These are phyloP conservation scores for Thermomyces lanuginosus DNA, from an alignment of 2,329 filamentous ascomycete genomes.

Conservation along the genomic window DNA sequence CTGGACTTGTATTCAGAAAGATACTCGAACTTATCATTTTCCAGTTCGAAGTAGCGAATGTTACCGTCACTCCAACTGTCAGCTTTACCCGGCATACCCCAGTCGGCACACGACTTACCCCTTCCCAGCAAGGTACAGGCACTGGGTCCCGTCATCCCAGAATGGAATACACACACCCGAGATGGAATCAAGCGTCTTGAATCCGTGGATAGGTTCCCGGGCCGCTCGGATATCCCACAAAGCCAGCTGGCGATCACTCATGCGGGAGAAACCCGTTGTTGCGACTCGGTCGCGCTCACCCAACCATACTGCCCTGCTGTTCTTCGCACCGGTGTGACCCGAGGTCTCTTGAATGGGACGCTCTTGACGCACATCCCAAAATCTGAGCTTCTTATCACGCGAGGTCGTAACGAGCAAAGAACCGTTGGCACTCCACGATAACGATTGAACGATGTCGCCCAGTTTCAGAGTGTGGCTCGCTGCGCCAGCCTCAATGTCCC, in stretches of 20 bases:
- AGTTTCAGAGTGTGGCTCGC: constrained; percentile 64
- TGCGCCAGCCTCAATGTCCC: constrained; percentile 74
- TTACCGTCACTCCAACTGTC: constrained; percentile 61
- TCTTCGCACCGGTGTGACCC: constrained; percentile 89
- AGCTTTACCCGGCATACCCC: too few species aligned
- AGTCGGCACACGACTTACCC: constrained; percentile 49
- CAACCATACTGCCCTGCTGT: constrained; percentile 92
- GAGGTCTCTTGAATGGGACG: constrained; percentile 66
- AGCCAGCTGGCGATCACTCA: constrained; percentile 93
- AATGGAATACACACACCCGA: constrained; percentile 98
- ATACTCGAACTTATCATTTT: constrained; percentile 97
- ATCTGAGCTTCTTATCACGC: constrained; percentile 91
- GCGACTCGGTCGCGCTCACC: constrained; percentile 92
- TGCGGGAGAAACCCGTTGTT: constrained; percentile 91
- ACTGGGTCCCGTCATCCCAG: constrained; percentile 95
- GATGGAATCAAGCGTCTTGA: constrained; percentile 81
- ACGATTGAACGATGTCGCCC: constrained; percentile 80
- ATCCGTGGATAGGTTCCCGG: constrained; percentile 70
- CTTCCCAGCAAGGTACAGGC: constrained; percentile 90
- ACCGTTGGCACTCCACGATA: constrained; percentile 89
- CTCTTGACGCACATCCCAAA: constrained; percentile 95
- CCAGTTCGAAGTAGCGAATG: constrained; percentile 96
- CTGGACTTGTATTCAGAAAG: constrained; percentile 93
- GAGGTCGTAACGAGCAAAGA: constrained; percentile 79
- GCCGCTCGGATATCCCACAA: constrained; percentile 83